These are phyloP conservation scores for Beta corolliflora DNA, from an alignment of 179 eudicot species.

Conservation along the genomic window DNA sequence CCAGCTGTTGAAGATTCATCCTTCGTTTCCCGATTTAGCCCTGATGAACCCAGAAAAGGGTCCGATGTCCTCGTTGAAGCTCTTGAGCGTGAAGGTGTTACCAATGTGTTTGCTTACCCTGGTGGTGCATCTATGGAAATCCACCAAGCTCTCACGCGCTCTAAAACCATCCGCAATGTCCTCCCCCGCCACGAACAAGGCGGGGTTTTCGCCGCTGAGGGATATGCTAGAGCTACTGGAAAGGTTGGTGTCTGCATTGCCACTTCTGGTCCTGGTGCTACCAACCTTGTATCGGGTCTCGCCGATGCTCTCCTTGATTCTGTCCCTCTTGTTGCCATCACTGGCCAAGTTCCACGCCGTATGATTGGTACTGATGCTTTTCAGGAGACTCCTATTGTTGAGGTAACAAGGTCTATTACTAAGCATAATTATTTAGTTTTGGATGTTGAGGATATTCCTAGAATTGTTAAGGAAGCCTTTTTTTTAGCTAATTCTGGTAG, in stretches of 20 bases:
- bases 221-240: constrained; percentile 83
- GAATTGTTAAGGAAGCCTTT: constrained; percentile 82
- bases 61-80: constrained; percentile 84
- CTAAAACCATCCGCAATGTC: constrained; percentile 54
- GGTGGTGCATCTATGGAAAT: constrained; percentile 94
- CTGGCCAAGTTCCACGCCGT: constrained; percentile 83
- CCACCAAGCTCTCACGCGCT: constrained; percentile 86
- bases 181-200: constrained; percentile 93
- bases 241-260: constrained; percentile 86
- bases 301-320: constrained; percentile 85
- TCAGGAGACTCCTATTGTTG: constrained; percentile 93
- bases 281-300: constrained; percentile 76
- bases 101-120: constrained; percentile 80
- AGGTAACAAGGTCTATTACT: constrained; percentile 84
- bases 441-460: constrained; percentile 82
- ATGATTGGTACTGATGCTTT: constrained; percentile 94
- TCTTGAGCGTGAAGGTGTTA: constrained; percentile 79
- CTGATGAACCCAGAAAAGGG: constrained; percentile 80
- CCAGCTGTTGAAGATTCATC: not conserved
- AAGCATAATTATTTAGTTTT: constrained; percentile 82
- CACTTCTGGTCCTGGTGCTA: constrained; percentile 93
- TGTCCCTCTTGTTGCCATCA: constrained; percentile 76
- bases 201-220: constrained; percentile 82
- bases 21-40: constrained; percentile 46
- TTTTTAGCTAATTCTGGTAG: constrained; percentile 68